These are phyloP conservation scores for Cladophialophora immunda DNA, from an alignment of 2,329 filamentous ascomycete genomes.

Conservation along the genomic window DNA sequence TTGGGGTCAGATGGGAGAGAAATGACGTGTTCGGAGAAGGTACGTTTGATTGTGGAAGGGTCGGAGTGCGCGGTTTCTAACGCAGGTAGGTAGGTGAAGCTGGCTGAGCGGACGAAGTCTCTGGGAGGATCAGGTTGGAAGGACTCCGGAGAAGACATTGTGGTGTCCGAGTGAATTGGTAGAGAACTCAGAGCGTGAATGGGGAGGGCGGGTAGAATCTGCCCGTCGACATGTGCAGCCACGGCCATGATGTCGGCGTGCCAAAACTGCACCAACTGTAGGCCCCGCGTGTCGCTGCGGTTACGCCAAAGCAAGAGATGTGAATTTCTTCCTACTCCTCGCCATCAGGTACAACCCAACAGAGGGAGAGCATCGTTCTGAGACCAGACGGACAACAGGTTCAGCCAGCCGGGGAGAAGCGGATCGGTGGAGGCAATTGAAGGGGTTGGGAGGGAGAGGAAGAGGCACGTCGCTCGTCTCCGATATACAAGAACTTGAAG, in stretches of 20 bases:
- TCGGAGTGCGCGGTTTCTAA: constrained; percentile 47
- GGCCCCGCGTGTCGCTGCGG: constrained; percentile 8
- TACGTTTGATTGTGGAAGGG: constrained; percentile 55
- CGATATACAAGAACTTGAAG: neutral
- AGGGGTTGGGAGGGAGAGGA: neutral
- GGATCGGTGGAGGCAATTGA: constrained; percentile 16
- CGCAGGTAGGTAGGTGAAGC: constrained; percentile 64
- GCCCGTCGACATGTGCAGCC: constrained; percentile 31
- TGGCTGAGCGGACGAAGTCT: constrained; percentile 63
- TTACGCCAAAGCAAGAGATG: constrained; percentile 21
- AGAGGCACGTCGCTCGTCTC: neutral
- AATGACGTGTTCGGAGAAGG: constrained; percentile 59
- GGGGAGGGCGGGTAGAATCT: constrained; percentile 34
- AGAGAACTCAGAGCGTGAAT: constrained; percentile 31
- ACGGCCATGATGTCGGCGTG: constrained; percentile 11
- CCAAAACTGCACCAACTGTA: neutral
- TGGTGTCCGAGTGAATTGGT: constrained; percentile 27
- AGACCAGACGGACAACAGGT: constrained; percentile 10
- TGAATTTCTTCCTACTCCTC: constrained; percentile 20
- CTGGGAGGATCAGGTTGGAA: constrained; percentile 14
- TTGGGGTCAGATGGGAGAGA: constrained; percentile 47
- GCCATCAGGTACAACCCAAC: constrained; percentile 26
- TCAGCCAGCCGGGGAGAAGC: constrained; percentile 13
- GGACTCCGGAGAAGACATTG: constrained; percentile 20
- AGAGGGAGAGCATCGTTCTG: constrained; percentile 7